Evolutionary conservation across 768 basidiomycete genomes (phyloP).

Genomic region (Hebeloma cylindrosporum): DNA sequence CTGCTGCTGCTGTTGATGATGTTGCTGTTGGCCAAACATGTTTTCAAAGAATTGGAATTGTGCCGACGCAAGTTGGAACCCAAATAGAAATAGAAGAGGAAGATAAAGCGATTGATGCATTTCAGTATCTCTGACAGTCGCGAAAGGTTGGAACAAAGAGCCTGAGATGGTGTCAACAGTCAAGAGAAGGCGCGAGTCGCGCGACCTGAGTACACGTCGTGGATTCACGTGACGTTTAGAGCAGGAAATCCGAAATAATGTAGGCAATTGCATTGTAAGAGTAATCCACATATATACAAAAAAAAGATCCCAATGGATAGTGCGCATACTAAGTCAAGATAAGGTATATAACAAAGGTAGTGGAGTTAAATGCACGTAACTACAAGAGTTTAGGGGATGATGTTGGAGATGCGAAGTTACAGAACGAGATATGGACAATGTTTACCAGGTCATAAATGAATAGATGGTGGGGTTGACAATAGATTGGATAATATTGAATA

Average conservation of each 20-base stretch:
- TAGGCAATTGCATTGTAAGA: no score
- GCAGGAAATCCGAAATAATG: no score
- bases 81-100: conserved; percentile 29
- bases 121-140: background rate
- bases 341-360: conserved; percentile 7
- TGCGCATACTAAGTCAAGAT: background rate
- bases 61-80: conserved; percentile 44
- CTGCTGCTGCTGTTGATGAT: conserved; percentile 63
- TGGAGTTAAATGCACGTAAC: conserved; percentile 5
- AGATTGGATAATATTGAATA: conserved; percentile 1
- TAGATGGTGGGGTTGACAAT: conserved; percentile 9
- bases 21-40: conserved; percentile 63
- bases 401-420: conserved; percentile 17
- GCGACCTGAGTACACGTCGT: no score
- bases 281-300: background rate
- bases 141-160: no score
- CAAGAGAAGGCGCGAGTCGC: no score
- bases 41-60: conserved; percentile 82
- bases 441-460: conserved; percentile 15
- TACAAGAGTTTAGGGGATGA: conserved; percentile 11
- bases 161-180: no score
- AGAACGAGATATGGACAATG: conserved; percentile 20
- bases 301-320: background rate
- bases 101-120: conserved; percentile 9
- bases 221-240: background rate